Evolutionary conservation across 2,329 filamentous ascomycete species (phyloP).

Genomic region (Sporothrix variecibatus): DNA sequence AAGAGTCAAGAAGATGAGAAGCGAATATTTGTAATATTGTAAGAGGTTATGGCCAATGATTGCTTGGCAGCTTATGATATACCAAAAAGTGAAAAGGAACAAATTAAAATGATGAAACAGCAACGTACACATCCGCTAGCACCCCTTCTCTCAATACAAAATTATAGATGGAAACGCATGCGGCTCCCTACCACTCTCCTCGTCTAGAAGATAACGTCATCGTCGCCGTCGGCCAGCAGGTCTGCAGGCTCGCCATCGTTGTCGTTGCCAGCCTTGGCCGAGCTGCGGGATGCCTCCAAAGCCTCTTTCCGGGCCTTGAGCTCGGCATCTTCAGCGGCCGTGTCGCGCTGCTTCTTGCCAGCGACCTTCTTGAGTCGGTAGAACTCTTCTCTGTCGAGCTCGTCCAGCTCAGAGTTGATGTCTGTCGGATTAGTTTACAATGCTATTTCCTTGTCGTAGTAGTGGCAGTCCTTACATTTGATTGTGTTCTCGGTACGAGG

Average conservation of each 20-base stretch:
- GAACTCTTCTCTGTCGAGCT: constrained; percentile 96
- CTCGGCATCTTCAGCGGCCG: constrained; percentile 70
- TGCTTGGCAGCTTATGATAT: constrained; percentile 18
- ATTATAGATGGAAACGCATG: background rate
- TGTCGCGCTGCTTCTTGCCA: constrained; percentile 79
- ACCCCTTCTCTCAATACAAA: background rate
- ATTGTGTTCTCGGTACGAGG: constrained; percentile 99
- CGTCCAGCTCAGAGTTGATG: constrained; percentile 97
- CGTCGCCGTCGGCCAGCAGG: constrained; percentile 72
- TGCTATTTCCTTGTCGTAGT: too few species aligned
- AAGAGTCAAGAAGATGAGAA: background rate
- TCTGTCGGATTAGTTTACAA: constrained; percentile 49
- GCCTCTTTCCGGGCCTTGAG: constrained; percentile 71
- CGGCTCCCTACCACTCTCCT: background rate
- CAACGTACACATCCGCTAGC: background rate
- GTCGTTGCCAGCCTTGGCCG: background rate
- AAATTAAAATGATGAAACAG: background rate
- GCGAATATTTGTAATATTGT: background rate
- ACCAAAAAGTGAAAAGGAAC: background rate
- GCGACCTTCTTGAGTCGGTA: constrained; percentile 96
- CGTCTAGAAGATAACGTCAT: constrained; percentile 81
- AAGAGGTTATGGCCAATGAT: background rate
- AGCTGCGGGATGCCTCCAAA: constrained; percentile 44
- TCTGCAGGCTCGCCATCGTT: constrained; percentile 55
- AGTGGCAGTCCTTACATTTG: constrained; percentile 65